Base-by-base conservation (phyloP, 495 filamentous ascomycete genomes). In the Daldinia grandis region DNA sequence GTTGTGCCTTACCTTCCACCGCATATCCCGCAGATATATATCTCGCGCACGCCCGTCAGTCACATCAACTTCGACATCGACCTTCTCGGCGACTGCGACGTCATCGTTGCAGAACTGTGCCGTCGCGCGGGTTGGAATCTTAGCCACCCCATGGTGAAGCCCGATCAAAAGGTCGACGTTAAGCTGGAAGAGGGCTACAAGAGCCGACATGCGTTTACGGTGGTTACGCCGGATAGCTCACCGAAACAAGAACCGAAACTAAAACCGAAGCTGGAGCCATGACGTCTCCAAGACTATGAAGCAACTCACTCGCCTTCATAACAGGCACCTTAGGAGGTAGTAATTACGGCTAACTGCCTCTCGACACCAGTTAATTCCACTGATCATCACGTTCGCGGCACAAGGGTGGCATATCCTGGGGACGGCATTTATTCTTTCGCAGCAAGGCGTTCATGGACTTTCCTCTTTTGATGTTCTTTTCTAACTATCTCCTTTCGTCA, bases 61-160 rank as follows among this genome's bases (percentile, higher is more conserved):
- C 95, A 98, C 75, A 89, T 96, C 59, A 91, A 94, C 69, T 99
- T 99, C 56, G 95, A 99, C 78, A 91, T 99, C 62, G 93, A 97
- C 78, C 82, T 99, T 44, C 84, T 98, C 49, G 95, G 95, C 27
- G 93, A 97, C 72, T 98, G 95, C 78, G 95, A 99, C 74, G 87
- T 92, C 19, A 89, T 98, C 33, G 93, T 98, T 3, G 88, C 89
- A 0, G 96, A 98, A 81, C 88, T 99, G 25, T 95, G 92, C 75
- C 87, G 91, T 25, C 85, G 92, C 14, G 91, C 89, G 1, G 92
- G 92, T 3, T 99, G 95, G 95, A 87, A 91, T n/a, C 78, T 98
- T 44, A 72, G 87, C n/a, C 94, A 98, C 74, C 86, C 92, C 53
- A 97, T 97, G 94, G 87, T 96, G 58, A 87, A 88, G n/a, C 77